Conservation (phyloP, 805 yeast species). For the Blastobotrys attinorum region DNA sequence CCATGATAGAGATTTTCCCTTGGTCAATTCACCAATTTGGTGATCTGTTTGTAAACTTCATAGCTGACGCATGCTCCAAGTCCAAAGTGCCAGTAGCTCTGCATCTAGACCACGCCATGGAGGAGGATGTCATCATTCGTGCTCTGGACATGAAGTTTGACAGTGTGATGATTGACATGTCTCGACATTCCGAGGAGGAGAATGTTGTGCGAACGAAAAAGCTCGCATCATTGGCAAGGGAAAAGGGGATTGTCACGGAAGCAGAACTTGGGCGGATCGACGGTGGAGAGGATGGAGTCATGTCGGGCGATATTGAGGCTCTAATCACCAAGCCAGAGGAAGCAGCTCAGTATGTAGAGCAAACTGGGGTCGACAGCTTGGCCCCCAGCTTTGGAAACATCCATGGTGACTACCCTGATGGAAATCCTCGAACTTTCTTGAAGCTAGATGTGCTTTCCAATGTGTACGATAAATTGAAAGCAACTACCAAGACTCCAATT, state of each 20-base stretch:
- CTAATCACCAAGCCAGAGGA: slow-evolving; percentile 30
- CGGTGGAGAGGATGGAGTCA: slow-evolving; percentile 34
- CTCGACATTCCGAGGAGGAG: slow-evolving; percentile 31
- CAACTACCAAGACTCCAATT: slow-evolving; percentile 18
- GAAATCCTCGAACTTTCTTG: slow-evolving; percentile 30
- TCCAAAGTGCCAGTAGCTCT: slow-evolving; percentile 33
- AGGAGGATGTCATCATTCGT: slow-evolving; percentile 26
- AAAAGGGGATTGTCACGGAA: slow-evolving; percentile 29
- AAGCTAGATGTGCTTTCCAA: slow-evolving; percentile 20
- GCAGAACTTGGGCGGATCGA: slow-evolving; percentile 35
- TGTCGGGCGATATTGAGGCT: slow-evolving; percentile 24
- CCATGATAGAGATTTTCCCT: slow-evolving; percentile 31
- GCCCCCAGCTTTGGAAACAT: slow-evolving; percentile 35
- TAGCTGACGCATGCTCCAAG: slow-evolving; percentile 21
- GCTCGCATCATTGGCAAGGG: slow-evolving; percentile 27
- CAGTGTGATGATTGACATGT: slow-evolving; percentile 35
- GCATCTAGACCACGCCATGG: slow-evolving; percentile 33
- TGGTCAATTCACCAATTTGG: slow-evolving; percentile 32
- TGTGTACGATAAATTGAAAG: slow-evolving; percentile 10
- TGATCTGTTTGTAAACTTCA: slow-evolving; percentile 26
- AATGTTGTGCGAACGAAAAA: slow-evolving; percentile 26
- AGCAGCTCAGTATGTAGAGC: slow-evolving; percentile 25
- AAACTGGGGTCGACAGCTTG: slow-evolving; percentile 31
- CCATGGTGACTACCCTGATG: slow-evolving; percentile 32
- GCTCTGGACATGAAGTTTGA: slow-evolving; percentile 31